phyloP scores from a whole-genome alignment of 768 basidiomycete species.

The Amanita rubescens region DNA sequence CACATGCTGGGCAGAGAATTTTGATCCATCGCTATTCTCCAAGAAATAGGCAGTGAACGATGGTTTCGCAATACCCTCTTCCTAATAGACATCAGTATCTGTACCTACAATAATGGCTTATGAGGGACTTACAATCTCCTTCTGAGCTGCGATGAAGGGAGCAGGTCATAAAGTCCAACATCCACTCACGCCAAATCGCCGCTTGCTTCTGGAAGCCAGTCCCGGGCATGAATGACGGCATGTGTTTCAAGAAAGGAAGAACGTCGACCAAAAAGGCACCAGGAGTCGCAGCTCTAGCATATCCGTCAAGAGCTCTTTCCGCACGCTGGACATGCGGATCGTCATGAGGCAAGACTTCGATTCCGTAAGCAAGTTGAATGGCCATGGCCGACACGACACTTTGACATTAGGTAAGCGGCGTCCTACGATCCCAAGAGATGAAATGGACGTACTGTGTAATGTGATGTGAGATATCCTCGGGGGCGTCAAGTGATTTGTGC shows the following conservation, averaged over 20 bases:
- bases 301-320: constrained; percentile 27
- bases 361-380: constrained; percentile 39
- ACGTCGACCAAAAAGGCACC: constrained; percentile 40
- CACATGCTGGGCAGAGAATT: constrained; percentile 12
- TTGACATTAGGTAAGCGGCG: not conserved
- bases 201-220: constrained; percentile 51
- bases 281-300: constrained; percentile 28
- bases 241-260: constrained; percentile 30
- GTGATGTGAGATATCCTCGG: not conserved
- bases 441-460: not conserved
- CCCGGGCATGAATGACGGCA: constrained; percentile 56
- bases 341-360: constrained; percentile 27
- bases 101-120: not conserved
- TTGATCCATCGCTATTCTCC: constrained; percentile 15
- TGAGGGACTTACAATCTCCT: constrained; percentile 17
- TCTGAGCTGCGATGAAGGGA: constrained; percentile 26
- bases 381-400: constrained; percentile 35
- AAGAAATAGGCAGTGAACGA: constrained; percentile 20
- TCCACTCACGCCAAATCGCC: constrained; percentile 30
- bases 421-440: not conserved
- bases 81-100: constrained; percentile 7
- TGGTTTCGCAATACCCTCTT: constrained; percentile 12
- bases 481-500: constrained; percentile 22
- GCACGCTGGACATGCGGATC: constrained; percentile 40
- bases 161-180: constrained; percentile 27